Conservation (phyloP, 257 asterid species). For the Ilex asprella region DNA sequence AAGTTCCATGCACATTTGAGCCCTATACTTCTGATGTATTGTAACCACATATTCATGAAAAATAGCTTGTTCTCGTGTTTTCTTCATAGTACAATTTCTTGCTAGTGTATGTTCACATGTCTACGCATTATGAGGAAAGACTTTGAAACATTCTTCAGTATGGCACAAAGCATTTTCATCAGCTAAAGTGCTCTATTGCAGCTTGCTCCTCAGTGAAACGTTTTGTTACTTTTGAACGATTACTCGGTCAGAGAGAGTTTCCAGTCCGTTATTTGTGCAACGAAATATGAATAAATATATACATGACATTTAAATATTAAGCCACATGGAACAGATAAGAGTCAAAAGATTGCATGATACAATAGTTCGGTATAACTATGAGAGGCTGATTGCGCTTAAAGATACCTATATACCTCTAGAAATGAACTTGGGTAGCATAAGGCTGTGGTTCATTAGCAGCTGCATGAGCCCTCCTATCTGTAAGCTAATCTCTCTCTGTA, state of each 20-base stretch:
- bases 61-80: neutral
- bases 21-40: too few species aligned
- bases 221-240: neutral
- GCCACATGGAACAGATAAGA: too few species aligned
- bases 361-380: too few species aligned
- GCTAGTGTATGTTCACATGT: neutral
- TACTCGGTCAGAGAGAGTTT: too few species aligned
- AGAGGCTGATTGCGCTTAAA: neutral
- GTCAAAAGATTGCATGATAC: too few species aligned
- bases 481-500: conserved; percentile 67
- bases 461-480: conserved; percentile 72
- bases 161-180: neutral
- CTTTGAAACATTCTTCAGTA: neutral
- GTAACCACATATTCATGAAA: too few species aligned
- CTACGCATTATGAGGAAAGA: neutral
- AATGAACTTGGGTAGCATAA: conserved; percentile 69
- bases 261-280: too few species aligned
- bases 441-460: conserved; percentile 57
- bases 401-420: conserved; percentile 55
- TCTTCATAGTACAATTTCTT: neutral
- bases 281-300: too few species aligned
- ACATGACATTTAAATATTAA: too few species aligned
- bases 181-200: neutral
- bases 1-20: too few species aligned
- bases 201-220: neutral